Base-by-base conservation (phyloP, 306 rosid genomes). In the Gynostemma pentaphyllum region DNA sequence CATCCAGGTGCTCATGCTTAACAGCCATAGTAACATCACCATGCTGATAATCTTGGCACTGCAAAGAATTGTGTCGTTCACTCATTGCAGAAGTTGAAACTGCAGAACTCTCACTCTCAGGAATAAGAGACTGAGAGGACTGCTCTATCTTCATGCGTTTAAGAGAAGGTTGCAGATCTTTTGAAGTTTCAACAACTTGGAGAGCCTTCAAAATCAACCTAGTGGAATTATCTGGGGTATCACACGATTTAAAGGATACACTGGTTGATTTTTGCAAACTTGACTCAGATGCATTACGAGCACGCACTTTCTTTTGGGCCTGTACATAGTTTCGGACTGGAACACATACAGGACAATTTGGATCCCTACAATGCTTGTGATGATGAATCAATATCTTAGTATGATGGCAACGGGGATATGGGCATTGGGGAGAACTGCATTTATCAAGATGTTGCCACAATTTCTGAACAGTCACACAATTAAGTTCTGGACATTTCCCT, bases 81-180 rank as follows among this genome's bases (percentile, higher is more conserved):
- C 64, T 76, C 68, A 65, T 73, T 34, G 70, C 63, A 74, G 84
- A 68, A 82, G 69, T 64, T 49, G 87, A 74, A 23, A 71, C 62
- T 49, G 81, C 62, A 63, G 80, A 73, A 68, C 68, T 78, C 37
- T 81, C 87, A 77, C 72, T 76, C 71, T 79, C 84, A 12, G 89
- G 79, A 79, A 67, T 69, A 55, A 70, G 60, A 54, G 88, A 70
- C 47, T 79, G 85, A 50, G 81, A 48, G 45, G 87, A 60, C 70
- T 81, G 90, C 80, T 88, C 99, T 74, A 78, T 78, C 81, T 88
- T 92, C 74, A 86, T 76, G 39, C 99, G 95, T 62, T 92, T 92
- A 16, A 78, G 72, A 66, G 95, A 84, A 49, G 96, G 89, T 52
- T 79, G 89, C 36, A 74, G 74, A 63, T 82, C 94, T 57, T 82